Evolutionary conservation across 441 rosid genomes (phyloP), one percentile per base, ranked within the genome.

Genomic region (Erodium chrysanthum): DNA sequence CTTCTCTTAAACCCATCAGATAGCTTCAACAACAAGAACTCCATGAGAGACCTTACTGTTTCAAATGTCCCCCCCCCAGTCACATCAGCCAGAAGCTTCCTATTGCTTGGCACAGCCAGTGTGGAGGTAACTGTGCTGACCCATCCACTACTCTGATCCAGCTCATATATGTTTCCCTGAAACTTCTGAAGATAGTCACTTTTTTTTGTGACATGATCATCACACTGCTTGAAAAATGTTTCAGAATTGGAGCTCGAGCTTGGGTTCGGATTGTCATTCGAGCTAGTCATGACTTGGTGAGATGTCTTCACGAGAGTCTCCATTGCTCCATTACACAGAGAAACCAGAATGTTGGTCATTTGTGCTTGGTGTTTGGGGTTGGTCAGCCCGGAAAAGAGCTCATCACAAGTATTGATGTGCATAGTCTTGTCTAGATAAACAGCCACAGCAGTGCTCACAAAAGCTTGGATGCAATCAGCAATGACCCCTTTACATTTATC

Each of bases 371-470:
- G 92, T 33, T 82, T 84, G 0, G 96, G 94, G 68, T 88, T 87
- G 0, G 95, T 87, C 79, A 92, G 70, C 50, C 94, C 96, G 0
- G 85, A 66, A 66, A 92, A 87, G 3, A 92, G 62, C 37, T 87
- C 88, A 66, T 90, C 86, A n/a, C 73, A 87, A 0, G 81, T 68
- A 81, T 89, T 88, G 27, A 87, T 70, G 12, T 82, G 79, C 75
- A 68, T 80, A 3, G 96, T 93, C 75, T 82, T 90, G 44, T 89
- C 98, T 23, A 93, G 87, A 79, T 78, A 93, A 64, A 87, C 85
- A 52, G 95, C 70, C 67, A 93, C 94, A n/a, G 90, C 88, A 0
- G 96, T 77, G 69, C 86, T 84, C 59, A 89, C 98, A 63, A 90
- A 85, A 68, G 79, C 59, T 81, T 87, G 92, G 72, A 89, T 79